Conservation (phyloP, 495 filamentous ascomycete species). For the Penicillium tannophilum region DNA sequence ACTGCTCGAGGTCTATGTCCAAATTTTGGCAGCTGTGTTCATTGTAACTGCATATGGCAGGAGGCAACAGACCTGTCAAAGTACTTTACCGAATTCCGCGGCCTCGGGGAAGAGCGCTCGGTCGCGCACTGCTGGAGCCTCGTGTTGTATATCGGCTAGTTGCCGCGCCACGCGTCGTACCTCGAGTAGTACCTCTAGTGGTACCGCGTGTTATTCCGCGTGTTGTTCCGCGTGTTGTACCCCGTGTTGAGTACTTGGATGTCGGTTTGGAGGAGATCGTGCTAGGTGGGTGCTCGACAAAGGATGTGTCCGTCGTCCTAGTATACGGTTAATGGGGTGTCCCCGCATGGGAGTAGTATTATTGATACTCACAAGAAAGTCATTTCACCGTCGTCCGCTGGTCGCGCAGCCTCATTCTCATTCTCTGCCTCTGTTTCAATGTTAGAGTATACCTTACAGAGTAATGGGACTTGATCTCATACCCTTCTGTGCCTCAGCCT, state of each 20-base stretch:
- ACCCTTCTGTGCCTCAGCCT: constrained; percentile 54
- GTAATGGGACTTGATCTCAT: constrained; percentile 4
- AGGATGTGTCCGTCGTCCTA: constrained; percentile 93
- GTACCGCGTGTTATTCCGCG: constrained; percentile 20
- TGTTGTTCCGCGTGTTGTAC: constrained; percentile 31
- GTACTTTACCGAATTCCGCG: constrained; percentile 30
- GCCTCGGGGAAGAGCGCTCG: constrained; percentile 46
- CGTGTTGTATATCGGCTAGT: constrained; percentile 48
- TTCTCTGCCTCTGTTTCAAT: constrained; percentile 34
- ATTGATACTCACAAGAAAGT: constrained; percentile 75
- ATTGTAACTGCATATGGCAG: neutral
- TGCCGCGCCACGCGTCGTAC: constrained; percentile 42
- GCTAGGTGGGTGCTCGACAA: constrained; percentile 82
- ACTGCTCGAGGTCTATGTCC: neutral
- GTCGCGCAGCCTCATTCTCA: constrained; percentile 31
- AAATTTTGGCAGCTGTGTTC: neutral
- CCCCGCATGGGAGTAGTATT: neutral
- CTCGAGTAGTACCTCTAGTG: constrained; percentile 16
- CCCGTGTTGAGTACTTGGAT: constrained; percentile 59
- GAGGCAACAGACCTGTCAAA: neutral
- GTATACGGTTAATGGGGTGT: neutral
- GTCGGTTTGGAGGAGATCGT: constrained; percentile 61
- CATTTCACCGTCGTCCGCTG: constrained; percentile 63
- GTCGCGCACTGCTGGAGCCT: constrained; percentile 34
- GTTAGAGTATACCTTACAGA: constrained; percentile 12